Evolutionary conservation across 2,329 filamentous ascomycete species (phyloP), one percentile per base, ranked within the genome.

Genomic region (Paraphoma chrysanthemicola): DNA sequence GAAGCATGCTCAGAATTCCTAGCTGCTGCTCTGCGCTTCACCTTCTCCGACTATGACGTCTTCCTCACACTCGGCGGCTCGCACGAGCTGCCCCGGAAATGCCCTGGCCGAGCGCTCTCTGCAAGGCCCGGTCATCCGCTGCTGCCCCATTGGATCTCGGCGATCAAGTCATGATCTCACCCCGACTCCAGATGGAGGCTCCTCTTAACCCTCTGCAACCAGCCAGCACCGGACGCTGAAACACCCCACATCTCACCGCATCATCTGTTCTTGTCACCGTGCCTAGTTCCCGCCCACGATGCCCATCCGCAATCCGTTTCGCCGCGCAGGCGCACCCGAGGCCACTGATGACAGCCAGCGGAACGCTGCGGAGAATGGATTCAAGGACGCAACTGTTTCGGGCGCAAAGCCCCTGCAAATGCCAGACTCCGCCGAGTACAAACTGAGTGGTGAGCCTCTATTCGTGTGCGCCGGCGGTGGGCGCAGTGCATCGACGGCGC

Each of bases 381-480:
- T 77, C 57, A 67, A 72, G 61, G 66, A 63, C 59, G 72, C 70
- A 38, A 59, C 71, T n/a, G 69, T 75, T 46, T 68, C 66, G 28
- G 76, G 74, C 54, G 55, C 73, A 53, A 76, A 78, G 63, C 77
- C 77, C 46, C 68, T 81, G 56, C 76, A 80, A 53, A 74, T 80
- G 63, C 78, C 80, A 62, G 75, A 79, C 58, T 73, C 79, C 11
- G 68, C 77, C n/a, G 82, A 84, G 61, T 84, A 83, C 72, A 82
- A 84, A 67, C 57, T 84, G 69, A 83, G 81, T 71, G 82, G 81
- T 84, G 73, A 67, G 79, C 41, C 51, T 46, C 44, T 54, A 51
- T 46, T 55, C 43, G 42, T 44, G 42, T 51, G 51, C 55, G 39
- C 55, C 16, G 55, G 16, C 23, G 23, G 23, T 23, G 29, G 41